A percentile compares a stretch with the other conserved stretches of the same genome.
These are phyloP conservation scores for Halophytophthora batemanensis DNA, from an alignment of 352 stramenopile species.

Conservation along the genomic window DNA sequence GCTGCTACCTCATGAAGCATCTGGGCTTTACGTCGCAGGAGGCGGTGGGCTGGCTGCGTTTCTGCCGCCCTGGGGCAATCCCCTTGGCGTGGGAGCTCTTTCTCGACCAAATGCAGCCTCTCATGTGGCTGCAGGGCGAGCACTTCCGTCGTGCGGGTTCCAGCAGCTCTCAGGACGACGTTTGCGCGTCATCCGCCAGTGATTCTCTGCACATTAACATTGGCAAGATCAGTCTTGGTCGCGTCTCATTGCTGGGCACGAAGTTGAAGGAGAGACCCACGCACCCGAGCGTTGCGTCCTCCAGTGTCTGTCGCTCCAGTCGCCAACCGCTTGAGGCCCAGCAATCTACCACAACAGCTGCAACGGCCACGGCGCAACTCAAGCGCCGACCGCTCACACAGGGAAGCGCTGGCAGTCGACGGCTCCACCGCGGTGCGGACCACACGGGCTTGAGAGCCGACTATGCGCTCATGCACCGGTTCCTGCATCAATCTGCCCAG, in stretches of 20 bases:
- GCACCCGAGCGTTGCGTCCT: conserved; percentile 3
- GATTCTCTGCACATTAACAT: conserved; percentile 51
- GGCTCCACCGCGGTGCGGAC: conserved; percentile 31
- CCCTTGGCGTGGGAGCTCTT: conserved; percentile 87
- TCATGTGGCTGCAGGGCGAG: conserved; percentile 67
- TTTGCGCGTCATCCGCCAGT: conserved; percentile 3
- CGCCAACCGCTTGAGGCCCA: conserved; percentile 12
- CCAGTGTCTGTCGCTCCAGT: conserved; percentile 18
- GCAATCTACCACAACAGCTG: conserved; percentile 15
- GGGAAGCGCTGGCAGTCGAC: conserved; percentile 30
- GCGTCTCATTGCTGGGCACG: conserved; percentile 54
- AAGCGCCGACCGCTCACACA: conserved; percentile 50
- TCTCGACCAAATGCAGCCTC: conserved; percentile 82
- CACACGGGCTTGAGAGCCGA: conserved; percentile 26
- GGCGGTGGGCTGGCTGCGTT: conserved; percentile 94
- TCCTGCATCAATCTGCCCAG: conserved; percentile 49
- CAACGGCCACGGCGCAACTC: conserved; percentile 20
- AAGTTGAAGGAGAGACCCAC: conserved; percentile 23
- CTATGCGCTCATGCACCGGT: conserved; percentile 70
- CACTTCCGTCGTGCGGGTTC: conserved; percentile 27
- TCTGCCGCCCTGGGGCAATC: conserved; percentile 89
- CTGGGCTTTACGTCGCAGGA: conserved; percentile 92
- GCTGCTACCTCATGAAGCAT: conserved; percentile 98
- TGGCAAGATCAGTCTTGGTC: conserved; percentile 54
- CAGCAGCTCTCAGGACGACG: conserved; percentile 6